A percentile compares a stretch with the other conserved stretches of the same genome.
Evolutionary conservation across 176 grass and related monocot genomes (phyloP).

Genomic region (Aegilops sharonensis): DNA sequence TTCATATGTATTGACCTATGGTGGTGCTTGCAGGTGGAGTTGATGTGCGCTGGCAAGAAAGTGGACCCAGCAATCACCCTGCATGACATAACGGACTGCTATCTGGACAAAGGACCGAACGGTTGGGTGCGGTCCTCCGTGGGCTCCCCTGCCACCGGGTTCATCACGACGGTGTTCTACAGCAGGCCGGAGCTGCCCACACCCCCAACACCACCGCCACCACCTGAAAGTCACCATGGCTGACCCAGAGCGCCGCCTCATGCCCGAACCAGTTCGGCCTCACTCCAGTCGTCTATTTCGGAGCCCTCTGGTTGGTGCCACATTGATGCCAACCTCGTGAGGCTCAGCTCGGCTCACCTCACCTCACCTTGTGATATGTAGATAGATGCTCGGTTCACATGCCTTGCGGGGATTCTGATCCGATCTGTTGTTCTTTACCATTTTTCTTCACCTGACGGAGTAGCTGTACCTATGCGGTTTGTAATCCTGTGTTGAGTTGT

Average conservation of each 20-base stretch:
- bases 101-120: constrained; percentile 32
- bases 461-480: not conserved
- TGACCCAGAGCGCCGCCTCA: not conserved
- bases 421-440: not conserved
- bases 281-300: not conserved
- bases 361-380: constrained; percentile 13
- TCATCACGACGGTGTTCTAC: constrained; percentile 37
- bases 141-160: constrained; percentile 31
- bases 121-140: constrained; percentile 34
- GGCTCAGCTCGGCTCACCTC: not conserved
- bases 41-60: constrained; percentile 30
- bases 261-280: not conserved
- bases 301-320: not conserved
- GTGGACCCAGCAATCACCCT: constrained; percentile 33
- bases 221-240: not conserved
- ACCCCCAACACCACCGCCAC: not conserved
- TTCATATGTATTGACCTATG: not conserved
- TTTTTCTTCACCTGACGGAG: not conserved
- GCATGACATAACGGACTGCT: constrained; percentile 38
- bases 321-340: not conserved
- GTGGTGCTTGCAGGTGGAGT: constrained; percentile 43
- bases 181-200: constrained; percentile 20
- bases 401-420: not conserved
- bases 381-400: constrained; percentile 24
- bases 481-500: not conserved